These are phyloP conservation scores for Lichenothelia convexa DNA, from an alignment of 495 filamentous ascomycete genomes.

Conservation along the genomic window DNA sequence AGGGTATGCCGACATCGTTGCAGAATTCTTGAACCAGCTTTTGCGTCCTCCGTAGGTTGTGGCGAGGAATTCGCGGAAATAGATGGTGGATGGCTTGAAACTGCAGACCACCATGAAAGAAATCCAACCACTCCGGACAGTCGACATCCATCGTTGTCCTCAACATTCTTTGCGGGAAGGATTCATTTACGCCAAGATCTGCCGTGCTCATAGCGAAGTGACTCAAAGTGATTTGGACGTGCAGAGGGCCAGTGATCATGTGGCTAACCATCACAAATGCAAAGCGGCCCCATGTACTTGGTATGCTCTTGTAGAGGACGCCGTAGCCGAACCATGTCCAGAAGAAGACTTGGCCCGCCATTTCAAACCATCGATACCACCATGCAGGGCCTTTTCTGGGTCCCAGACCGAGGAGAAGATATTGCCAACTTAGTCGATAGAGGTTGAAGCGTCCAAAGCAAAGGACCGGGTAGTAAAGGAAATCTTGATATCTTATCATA, in stretches of 20 bases:
- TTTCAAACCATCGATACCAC: slow-evolving; percentile 80
- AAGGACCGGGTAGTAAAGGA: slow-evolving; percentile 75
- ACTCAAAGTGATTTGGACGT: slow-evolving; percentile 88
- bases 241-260: slow-evolving; percentile 67
- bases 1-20: slow-evolving; percentile 76
- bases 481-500: slow-evolving; percentile 57
- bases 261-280: slow-evolving; percentile 74
- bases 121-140: slow-evolving; percentile 89
- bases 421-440: slow-evolving; percentile 67
- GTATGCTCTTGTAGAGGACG: slow-evolving; percentile 59
- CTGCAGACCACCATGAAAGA: slow-evolving; percentile 88
- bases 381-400: slow-evolving; percentile 68
- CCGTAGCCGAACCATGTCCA: slow-evolving; percentile 90
- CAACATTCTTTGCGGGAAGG: slow-evolving; percentile 92
- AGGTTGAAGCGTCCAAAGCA: slow-evolving; percentile 84
- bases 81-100: slow-evolving; percentile 95
- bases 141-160: slow-evolving; percentile 97
- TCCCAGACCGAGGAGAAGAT: slow-evolving; percentile 55
- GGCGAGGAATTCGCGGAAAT: slow-evolving; percentile 82
- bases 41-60: slow-evolving; percentile 75
- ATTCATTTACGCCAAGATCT: slow-evolving; percentile 71
- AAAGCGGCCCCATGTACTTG: slow-evolving; percentile 48
- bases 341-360: slow-evolving; percentile 68
- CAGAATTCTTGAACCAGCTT: slow-evolving; percentile 78
- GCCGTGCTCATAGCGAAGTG: slow-evolving; percentile 96